Base-by-base conservation (phyloP, 345 rosid genomes). In the Hypericum perforatum region DNA sequence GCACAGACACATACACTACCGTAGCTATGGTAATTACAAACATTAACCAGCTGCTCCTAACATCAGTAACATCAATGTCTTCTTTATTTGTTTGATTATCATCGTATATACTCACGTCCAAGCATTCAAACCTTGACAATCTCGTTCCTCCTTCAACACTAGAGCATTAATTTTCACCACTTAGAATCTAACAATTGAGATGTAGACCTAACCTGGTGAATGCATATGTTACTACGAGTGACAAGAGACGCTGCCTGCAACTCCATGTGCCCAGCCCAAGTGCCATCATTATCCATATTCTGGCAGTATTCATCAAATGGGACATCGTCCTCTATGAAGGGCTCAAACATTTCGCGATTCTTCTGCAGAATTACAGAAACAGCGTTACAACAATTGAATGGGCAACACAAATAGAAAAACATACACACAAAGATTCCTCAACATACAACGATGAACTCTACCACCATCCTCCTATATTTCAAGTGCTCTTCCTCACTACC, bases 201-300 rank as follows among this genome's bases (percentile, higher is more conserved):
- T 29, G 10, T 41, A 45, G 7, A n/a, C 55, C 65, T 62, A 58
- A 91, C 98, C 80, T 82, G 73, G 63, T 91, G 96, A 56, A 91
- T 81, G 76, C 96, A 91, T 47, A 82, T 82, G 63, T 91, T 91
- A 74, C 80, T 60, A 42, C 39, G 78, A 0, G 88, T 81, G 60
- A 87, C 95, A 62, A 87, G 95, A 63, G 98, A 91, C 70, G 92
- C 86, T 49, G 98, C 96, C 46, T 87, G 98, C 68, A 87, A 59
- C 60, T 91, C 98, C 92, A 91, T 85, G 69, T 91, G 85, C 53
- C 98, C 96, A 39, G 95, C 96, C 96, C 96, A 91, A 15, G 95
- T 79, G 39, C 96, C 95, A 72, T 91, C 98, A 29, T 72, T 73
- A 46, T 78, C 86, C 98, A 87, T 87, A 47, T 75, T 76, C 61